phyloP scores from a whole-genome alignment of 2,329 filamentous ascomycete genomes.

The Penicillium sp. region DNA sequence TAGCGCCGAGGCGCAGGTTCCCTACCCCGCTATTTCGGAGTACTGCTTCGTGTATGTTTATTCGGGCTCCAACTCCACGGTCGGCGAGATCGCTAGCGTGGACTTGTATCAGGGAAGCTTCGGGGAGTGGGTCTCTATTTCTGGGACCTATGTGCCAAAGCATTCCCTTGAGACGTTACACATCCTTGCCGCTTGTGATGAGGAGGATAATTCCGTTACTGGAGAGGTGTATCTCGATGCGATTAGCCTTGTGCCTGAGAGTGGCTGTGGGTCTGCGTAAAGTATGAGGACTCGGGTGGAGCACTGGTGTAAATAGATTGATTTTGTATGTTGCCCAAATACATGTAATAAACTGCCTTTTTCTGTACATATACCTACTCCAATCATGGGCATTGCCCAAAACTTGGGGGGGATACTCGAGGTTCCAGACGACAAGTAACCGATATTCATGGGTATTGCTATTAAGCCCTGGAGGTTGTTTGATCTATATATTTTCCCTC shows the following conservation, averaged over 20 bases:
- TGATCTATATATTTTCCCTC: no score
- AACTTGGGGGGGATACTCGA: no score
- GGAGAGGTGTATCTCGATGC: constrained; percentile 26
- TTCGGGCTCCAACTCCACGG: constrained; percentile 18
- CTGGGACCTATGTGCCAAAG: constrained; percentile 16
- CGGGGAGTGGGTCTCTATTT: constrained; percentile 19
- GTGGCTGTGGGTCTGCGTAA: neutral
- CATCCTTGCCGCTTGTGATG: constrained; percentile 19
- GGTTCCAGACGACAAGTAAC: no score
- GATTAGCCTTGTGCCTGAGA: constrained; percentile 4
- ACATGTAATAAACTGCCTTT: no score
- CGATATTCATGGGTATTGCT: no score
- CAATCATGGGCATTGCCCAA: no score
- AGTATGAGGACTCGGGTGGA: neutral
- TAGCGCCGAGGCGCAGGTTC: constrained; percentile 12
- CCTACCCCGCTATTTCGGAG: neutral
- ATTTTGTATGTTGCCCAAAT: neutral
- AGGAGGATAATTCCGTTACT: constrained; percentile 15
- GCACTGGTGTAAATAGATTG: neutral
- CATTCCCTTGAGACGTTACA: constrained; percentile 13
- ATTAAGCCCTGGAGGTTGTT: no score
- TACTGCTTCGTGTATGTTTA: constrained; percentile 20
- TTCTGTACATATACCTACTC: no score
- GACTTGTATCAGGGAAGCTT: constrained; percentile 2
- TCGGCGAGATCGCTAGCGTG: constrained; percentile 10